phyloP scores from a whole-genome alignment of 2,329 filamentous ascomycete species.

The Xylariaceae sp. region DNA sequence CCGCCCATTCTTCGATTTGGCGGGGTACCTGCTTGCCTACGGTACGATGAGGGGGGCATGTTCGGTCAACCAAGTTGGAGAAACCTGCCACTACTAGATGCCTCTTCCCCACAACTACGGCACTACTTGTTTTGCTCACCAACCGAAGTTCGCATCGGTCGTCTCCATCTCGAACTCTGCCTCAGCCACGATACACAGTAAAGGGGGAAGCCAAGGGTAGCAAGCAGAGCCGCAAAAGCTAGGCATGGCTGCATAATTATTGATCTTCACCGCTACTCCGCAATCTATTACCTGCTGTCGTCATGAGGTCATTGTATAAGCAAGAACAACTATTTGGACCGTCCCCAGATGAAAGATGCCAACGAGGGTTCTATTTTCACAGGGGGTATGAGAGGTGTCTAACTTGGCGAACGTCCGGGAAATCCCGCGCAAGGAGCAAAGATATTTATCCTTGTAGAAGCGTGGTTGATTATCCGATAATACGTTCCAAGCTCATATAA shows the following conservation, averaged over 20 bases:
- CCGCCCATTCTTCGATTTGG: slow-evolving; percentile 8
- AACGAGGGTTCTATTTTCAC: no score
- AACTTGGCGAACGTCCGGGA: no score
- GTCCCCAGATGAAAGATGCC: no score
- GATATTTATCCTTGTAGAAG: no score
- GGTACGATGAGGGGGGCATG: neutral
- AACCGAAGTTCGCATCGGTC: neutral
- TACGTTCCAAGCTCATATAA: no score
- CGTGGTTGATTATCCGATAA: no score
- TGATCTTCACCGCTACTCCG: neutral
- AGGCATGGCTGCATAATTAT: neutral
- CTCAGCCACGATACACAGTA: slow-evolving; percentile 4
- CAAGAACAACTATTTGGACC: no score
- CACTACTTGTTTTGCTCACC: neutral
- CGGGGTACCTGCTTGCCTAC: neutral
- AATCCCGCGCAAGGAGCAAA: no score
- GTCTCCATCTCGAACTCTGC: slow-evolving; percentile 4
- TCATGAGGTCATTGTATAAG: no score
- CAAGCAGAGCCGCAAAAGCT: slow-evolving; percentile 9
- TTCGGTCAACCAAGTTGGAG: slow-evolving; percentile 7
- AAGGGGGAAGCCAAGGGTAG: neutral
- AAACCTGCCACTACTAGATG: neutral
- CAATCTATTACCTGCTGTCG: neutral
- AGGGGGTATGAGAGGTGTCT: no score
- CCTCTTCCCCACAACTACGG: neutral